Base-by-base conservation (phyloP, 345 rosid species). In the Citrus sinensis region DNA sequence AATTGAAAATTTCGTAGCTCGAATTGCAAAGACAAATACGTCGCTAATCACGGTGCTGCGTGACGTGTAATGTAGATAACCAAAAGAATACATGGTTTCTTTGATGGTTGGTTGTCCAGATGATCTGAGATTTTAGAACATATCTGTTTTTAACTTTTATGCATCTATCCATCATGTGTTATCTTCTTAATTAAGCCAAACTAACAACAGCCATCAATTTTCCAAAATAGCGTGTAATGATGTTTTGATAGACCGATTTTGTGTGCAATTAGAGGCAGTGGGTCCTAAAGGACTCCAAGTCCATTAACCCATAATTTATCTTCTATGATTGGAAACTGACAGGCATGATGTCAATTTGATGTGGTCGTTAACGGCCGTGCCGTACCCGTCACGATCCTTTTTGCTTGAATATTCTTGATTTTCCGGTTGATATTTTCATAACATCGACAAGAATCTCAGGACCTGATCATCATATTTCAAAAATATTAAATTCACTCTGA, bases 311-410 rank as follows among this genome's bases (percentile, higher is more conserved):
- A 7, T 40, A 25, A 17, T 65, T 65, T 32, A 46, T 46, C 51
- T 13, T 46, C 51, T 35, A 35, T 22, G 58, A 17, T 46, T 29
- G 35, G 14, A 25, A 49, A 34, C 66, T 14, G 67, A 34, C 27
- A 6, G 17, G 35, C 13, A 66, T 66, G 25, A 19, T 19, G 17
- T 2, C 4, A 11, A 37, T n/a, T 66, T 56, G 55, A 55, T 27
- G 51, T 3, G 17, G 51, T 46, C 14, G 51, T 46, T n/a, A 54
- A 35, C 59, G 67, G 32, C 73, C 76, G 76, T 80, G 83, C 80
- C 77, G 80, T 70, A 40, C 65, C 77, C 76, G 73, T 24, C 27
- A 60, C 10, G 65, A 25, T 60, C 32, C 27, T 25, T n/a, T 35
- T 24, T 25, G 65, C 32, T 60, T 60, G 30, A 9, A n/a, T 1